Evolutionary conservation across 2,329 filamentous ascomycete species (phyloP).

Genomic region (Trichoderma asperellum): DNA sequence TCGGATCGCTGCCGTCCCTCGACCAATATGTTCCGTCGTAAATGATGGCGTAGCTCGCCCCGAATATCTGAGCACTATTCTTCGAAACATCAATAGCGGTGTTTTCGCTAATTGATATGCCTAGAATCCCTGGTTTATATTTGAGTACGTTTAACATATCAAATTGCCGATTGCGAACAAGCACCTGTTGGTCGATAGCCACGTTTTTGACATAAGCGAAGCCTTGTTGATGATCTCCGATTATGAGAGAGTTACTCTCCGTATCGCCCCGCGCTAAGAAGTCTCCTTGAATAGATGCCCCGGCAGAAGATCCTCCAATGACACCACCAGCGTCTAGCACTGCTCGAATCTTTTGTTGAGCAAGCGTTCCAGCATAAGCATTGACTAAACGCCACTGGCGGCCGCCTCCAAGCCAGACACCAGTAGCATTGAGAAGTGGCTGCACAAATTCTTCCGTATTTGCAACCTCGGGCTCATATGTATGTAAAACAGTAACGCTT

Average conservation of each 20-base stretch:
- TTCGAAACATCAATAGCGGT: constrained; percentile 16
- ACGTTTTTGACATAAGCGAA: constrained; percentile 22
- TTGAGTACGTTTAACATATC: constrained; percentile 17
- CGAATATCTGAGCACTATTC: constrained; percentile 5
- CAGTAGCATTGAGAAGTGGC: constrained; percentile 13
- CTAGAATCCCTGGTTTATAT: constrained; percentile 18
- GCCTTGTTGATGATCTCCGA: constrained; percentile 21
- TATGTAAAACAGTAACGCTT: constrained; percentile 12
- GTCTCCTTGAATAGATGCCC: constrained; percentile 19
- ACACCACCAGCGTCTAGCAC: constrained; percentile 13
- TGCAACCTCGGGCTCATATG: constrained; percentile 16
- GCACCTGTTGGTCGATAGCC: constrained; percentile 21
- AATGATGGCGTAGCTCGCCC: constrained; percentile 19
- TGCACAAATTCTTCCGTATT: constrained; percentile 20
- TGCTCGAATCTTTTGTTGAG: constrained; percentile 14
- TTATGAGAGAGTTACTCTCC: constrained; percentile 13
- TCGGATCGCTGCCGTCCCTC: constrained; percentile 5
- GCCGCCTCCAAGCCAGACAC: constrained; percentile 22
- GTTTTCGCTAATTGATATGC: constrained; percentile 16
- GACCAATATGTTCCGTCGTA: constrained; percentile 24
- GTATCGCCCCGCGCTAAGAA: constrained; percentile 22
- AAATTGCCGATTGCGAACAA: constrained; percentile 15
- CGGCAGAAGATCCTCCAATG: constrained; percentile 17
- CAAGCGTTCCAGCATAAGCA: constrained; percentile 16
- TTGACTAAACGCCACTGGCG: constrained; percentile 22